A percentile compares a stretch with the other conserved stretches of the same genome.
Evolutionary conservation across 163 green algal species (phyloP).

Genomic region (Chlorella variabilis): DNA sequence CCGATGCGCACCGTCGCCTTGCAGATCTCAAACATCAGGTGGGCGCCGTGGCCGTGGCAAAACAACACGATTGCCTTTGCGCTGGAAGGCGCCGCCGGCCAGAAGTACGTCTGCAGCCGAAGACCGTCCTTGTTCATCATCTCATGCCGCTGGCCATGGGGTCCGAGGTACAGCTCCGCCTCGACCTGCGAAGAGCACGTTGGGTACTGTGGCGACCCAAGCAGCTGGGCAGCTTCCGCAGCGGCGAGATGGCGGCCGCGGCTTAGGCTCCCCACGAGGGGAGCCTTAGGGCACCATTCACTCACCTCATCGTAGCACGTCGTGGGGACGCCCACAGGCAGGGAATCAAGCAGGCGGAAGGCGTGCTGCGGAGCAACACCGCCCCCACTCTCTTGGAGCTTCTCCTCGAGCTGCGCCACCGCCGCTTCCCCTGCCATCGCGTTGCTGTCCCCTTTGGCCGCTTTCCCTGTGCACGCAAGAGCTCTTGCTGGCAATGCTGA

Average conservation of each 20-base stretch:
- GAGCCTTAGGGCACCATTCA: background rate
- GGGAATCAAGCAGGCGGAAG: background rate
- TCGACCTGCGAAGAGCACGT: background rate
- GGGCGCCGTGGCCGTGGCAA: slow-evolving; percentile 66
- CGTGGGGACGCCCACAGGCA: background rate
- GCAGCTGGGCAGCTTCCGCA: too few species aligned
- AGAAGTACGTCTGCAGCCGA: slow-evolving; percentile 53
- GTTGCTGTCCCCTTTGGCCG: too few species aligned
- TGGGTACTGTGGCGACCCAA: background rate
- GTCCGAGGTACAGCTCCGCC: slow-evolving; percentile 9
- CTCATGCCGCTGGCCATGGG: background rate
- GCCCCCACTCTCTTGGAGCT: background rate
- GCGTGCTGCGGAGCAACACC: background rate
- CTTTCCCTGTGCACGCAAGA: too few species aligned
- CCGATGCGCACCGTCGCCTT: too few species aligned
- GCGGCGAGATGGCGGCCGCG: too few species aligned
- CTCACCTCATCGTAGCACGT: background rate
- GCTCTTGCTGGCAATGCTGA: too few species aligned
- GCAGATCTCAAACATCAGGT: slow-evolving; percentile 58
- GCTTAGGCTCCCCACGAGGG: too few species aligned
- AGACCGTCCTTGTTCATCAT: slow-evolving; percentile 23
- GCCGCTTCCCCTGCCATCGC: background rate
- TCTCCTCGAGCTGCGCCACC: background rate
- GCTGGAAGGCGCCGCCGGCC: slow-evolving; percentile 14
- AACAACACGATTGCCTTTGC: slow-evolving; percentile 56